A percentile compares a stretch with the other conserved stretches of the same genome.
phyloP scores from a whole-genome alignment of 2,329 filamentous ascomycete genomes.

The Chaetothyriales sp. region DNA sequence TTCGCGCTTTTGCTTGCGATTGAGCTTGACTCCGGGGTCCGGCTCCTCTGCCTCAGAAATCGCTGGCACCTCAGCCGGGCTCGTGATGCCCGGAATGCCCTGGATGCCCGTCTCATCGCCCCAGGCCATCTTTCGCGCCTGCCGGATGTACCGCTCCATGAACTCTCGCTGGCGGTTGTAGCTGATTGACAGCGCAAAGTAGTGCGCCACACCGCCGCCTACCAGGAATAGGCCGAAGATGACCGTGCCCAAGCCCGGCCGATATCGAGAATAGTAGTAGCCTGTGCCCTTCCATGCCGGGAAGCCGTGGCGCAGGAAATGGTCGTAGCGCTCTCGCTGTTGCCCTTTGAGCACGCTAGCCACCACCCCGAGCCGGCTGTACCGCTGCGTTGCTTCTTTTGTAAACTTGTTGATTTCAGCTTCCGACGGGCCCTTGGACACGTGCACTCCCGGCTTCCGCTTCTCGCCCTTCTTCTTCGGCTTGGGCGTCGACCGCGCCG shows the following conservation, averaged over 20 bases:
- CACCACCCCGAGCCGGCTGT: conserved; percentile 72
- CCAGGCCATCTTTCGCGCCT: conserved; percentile 80
- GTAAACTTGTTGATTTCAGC: conserved; percentile 63
- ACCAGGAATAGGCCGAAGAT: conserved; percentile 68
- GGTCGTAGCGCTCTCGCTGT: conserved; percentile 76
- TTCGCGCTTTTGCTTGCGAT: conserved; percentile 74
- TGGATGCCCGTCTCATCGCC: conserved; percentile 59
- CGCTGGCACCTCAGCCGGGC: conserved; percentile 22
- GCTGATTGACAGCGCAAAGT: conserved; percentile 67
- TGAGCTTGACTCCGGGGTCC: conserved; percentile 47
- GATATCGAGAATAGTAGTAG: conserved; percentile 93
- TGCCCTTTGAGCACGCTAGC: conserved; percentile 72
- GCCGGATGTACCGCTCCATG: conserved; percentile 78
- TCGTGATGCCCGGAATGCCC: conserved; percentile 54
- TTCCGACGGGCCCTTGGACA: conserved; percentile 57
- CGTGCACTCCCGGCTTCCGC: conserved; percentile 48
- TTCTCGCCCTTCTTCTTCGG: conserved; percentile 38
- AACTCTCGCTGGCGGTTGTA: conserved; percentile 88
- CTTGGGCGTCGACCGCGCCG: conserved; percentile 48
- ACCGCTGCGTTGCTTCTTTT: conserved; percentile 69
- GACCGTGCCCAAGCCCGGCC: conserved; percentile 78
- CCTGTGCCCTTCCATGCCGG: conserved; percentile 93
- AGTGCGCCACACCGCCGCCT: conserved; percentile 75
- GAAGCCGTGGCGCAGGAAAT: conserved; percentile 87
- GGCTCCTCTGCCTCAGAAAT: conserved; percentile 31